Evolutionary conservation across 106 monocot genomes (phyloP).

Genomic region (Dendrobium nobile): DNA sequence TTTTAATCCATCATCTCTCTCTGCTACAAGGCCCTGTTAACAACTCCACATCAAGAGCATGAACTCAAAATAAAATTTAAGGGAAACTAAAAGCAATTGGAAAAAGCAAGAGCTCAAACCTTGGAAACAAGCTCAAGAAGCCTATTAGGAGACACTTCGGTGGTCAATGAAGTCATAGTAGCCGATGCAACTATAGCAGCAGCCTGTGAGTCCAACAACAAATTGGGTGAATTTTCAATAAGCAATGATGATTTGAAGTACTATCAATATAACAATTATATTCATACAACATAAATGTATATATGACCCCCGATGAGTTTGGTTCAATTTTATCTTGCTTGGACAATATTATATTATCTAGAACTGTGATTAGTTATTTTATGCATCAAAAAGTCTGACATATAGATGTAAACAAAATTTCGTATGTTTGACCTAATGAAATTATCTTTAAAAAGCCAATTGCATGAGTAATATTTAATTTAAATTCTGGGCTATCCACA

Average conservation of each 20-base stretch:
- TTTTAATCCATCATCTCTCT: constrained; percentile 47
- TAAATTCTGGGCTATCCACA: background rate
- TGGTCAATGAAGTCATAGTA: constrained; percentile 62
- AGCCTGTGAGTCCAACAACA: constrained; percentile 32
- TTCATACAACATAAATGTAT: background rate
- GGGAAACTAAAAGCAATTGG: background rate
- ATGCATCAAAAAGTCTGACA: background rate
- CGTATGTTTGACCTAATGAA: background rate
- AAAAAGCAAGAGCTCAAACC: constrained; percentile 27
- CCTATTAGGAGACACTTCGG: constrained; percentile 39
- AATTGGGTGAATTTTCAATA: background rate
- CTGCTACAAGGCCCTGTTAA: constrained; percentile 77
- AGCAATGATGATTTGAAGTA: background rate
- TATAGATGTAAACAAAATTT: background rate
- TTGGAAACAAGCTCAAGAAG: constrained; percentile 85
- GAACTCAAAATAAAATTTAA: background rate
- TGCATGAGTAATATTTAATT: background rate
- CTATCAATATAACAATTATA: background rate
- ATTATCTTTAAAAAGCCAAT: background rate
- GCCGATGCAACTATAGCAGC: constrained; percentile 66
- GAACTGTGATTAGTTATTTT: background rate
- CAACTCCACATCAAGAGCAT: background rate
- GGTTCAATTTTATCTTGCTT: background rate
- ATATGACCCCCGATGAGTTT: background rate
- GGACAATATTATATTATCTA: background rate